Evolutionary conservation across 805 yeast species (phyloP).

Genomic region (Nakazawaea wyomingensis): DNA sequence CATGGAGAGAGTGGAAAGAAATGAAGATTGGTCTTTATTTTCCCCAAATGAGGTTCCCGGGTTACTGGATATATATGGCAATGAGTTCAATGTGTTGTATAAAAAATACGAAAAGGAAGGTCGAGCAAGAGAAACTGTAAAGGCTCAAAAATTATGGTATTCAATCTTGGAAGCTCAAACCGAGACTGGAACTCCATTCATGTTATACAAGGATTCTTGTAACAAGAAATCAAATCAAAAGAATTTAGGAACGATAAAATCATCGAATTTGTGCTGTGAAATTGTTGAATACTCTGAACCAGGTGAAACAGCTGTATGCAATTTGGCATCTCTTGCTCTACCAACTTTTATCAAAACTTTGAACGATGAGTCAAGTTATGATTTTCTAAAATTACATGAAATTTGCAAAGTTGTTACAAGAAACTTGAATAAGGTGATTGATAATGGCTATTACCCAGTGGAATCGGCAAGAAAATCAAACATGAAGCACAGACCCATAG

Average conservation of each 20-base stretch:
- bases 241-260: conserved; percentile 55
- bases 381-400: conserved; percentile 51
- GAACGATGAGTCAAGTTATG: conserved; percentile 38
- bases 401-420: conserved; percentile 49
- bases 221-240: conserved; percentile 54
- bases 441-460: conserved; percentile 52
- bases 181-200: conserved; percentile 62
- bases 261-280: conserved; percentile 60
- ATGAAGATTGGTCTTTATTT: conserved; percentile 53
- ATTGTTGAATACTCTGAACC: conserved; percentile 56
- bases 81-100: conserved; percentile 48
- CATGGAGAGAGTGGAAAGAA: conserved; percentile 55
- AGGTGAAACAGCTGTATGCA: conserved; percentile 58
- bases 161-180: conserved; percentile 58
- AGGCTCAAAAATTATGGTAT: conserved; percentile 60
- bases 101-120: conserved; percentile 46
- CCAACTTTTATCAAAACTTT: conserved; percentile 50
- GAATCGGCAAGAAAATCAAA: conserved; percentile 49
- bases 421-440: conserved; percentile 53
- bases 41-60: conserved; percentile 59
- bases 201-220: conserved; percentile 61
- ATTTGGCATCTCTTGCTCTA: conserved; percentile 54
- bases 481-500: conserved; percentile 56
- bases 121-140: conserved; percentile 43
- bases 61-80: conserved; percentile 49